A percentile compares a stretch with the other conserved stretches of the same genome.
Evolutionary conservation across 805 yeast genomes (phyloP).

Genomic region (Ogataea siamensis): DNA sequence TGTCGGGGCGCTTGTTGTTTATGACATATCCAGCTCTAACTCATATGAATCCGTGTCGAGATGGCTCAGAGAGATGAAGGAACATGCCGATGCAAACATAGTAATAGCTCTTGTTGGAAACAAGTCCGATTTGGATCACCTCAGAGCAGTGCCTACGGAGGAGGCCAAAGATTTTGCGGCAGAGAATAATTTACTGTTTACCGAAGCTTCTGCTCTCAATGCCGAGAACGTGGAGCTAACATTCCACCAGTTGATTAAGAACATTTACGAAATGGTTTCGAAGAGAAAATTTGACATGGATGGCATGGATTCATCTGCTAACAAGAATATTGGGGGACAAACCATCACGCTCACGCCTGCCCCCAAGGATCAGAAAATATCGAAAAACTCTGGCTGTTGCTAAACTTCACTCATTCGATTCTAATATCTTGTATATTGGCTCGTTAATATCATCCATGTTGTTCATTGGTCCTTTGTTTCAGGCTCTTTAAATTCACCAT

Average conservation of each 20-base stretch:
- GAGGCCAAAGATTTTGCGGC: slow-evolving; percentile 94
- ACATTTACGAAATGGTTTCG: slow-evolving; percentile 91
- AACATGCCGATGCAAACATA: slow-evolving; percentile 91
- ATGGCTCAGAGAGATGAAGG: slow-evolving; percentile 88
- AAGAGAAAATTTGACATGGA: slow-evolving; percentile 89
- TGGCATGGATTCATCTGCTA: slow-evolving; percentile 46
- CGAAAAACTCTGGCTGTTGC: slow-evolving; percentile 68
- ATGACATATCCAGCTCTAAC: slow-evolving; percentile 89
- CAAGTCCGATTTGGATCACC: slow-evolving; percentile 85
- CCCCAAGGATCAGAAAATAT: slow-evolving; percentile 71
- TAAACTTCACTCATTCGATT: slow-evolving; percentile 27
- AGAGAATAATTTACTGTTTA: slow-evolving; percentile 87
- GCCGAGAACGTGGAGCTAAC: slow-evolving; percentile 94
- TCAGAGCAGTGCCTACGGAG: slow-evolving; percentile 95
- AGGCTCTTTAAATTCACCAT: slow-evolving; percentile 49
- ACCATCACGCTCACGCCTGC: slow-evolving; percentile 92
- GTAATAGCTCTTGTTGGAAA: slow-evolving; percentile 93
- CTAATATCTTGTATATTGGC: slow-evolving; percentile 11
- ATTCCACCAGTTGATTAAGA: slow-evolving; percentile 87
- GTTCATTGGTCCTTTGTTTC: slow-evolving; percentile 16
- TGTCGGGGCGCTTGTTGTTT: slow-evolving; percentile 93
- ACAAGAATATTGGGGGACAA: slow-evolving; percentile 73
- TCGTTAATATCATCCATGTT: slow-evolving; percentile 11
- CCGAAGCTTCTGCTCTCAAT: slow-evolving; percentile 93
- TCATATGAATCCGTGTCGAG: slow-evolving; percentile 81